Percentiles rank a stretch among this genome's conserved stretches.
Evolutionary conservation across 345 rosid genomes (phyloP).

Genomic region (Turritis glabra): DNA sequence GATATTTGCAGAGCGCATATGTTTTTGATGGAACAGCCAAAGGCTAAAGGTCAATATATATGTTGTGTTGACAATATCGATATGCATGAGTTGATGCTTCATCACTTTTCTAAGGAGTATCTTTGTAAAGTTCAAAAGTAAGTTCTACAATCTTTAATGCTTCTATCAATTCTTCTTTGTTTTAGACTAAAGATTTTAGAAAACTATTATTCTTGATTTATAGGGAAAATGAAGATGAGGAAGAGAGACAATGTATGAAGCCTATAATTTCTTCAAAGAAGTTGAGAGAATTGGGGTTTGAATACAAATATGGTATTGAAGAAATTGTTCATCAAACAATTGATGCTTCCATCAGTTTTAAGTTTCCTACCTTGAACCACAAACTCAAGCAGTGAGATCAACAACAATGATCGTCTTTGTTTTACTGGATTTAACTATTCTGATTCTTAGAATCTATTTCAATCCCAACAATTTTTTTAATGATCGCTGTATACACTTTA

Average conservation of each 20-base stretch:
- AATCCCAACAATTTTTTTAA: neutral
- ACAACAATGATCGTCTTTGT: neutral
- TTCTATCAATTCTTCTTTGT: neutral
- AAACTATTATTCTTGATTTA: neutral
- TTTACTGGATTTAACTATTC: neutral
- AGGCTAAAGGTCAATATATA: slow-evolving; percentile 64
- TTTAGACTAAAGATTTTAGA: neutral
- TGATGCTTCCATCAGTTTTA: slow-evolving; percentile 39
- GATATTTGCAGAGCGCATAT: slow-evolving; percentile 75
- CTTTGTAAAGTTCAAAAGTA: slow-evolving; percentile 43
- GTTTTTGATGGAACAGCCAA: slow-evolving; percentile 64
- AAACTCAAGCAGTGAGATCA: slow-evolving; percentile 7
- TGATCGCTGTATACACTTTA: neutral
- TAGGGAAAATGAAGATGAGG: slow-evolving; percentile 44
- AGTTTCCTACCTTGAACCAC: slow-evolving; percentile 37
- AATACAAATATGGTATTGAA: slow-evolving; percentile 53
- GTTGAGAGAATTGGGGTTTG: slow-evolving; percentile 64
- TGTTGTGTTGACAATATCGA: slow-evolving; percentile 54
- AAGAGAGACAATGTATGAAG: slow-evolving; percentile 34
- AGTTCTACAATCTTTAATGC: slow-evolving; percentile 1
- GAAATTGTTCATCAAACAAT: slow-evolving; percentile 57
- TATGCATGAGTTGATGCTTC: slow-evolving; percentile 45
- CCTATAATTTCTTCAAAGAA: slow-evolving; percentile 73
- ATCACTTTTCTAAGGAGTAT: slow-evolving; percentile 40
- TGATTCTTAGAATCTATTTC: neutral